Base-by-base conservation (phyloP, 768 basidiomycete genomes). In the Leccinum truebloodii region DNA sequence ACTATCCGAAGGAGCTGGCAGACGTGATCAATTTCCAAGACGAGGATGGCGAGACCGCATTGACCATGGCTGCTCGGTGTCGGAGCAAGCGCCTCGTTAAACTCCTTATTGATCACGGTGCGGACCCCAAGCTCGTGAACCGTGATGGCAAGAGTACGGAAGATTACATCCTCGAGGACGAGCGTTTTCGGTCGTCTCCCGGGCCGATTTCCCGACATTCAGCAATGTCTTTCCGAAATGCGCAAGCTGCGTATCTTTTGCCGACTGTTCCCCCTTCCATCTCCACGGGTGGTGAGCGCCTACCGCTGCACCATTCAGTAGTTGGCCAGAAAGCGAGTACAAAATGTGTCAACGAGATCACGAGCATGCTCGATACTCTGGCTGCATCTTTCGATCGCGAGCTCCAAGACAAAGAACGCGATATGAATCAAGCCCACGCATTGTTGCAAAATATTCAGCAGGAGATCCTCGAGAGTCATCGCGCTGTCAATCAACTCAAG, bases 11-110 rank as follows among this genome's bases (percentile, higher is more conserved):
- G 69, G 97, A 99, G 74, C 78, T 99, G 32, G 93, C 94, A 34
- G 97, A 99, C 69, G 94, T 99, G 52, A 94, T 99, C 76, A 99
- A 99, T 71, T 98, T 98, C 73, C 97, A 97, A 73, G 96, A 98
- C 71, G 95, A 98, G 72, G 97, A 99, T 64, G 96, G 96, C 37
- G 97, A 99, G 77, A 98, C 97, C 7, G 94, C 97, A 12, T 76
- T 99, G 62, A 98, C 97, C 4, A 86, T 99, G 81, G 95, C 97
- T 20, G 96, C 97, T 14, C 84, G 97, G 48, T 98, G 95, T 71
- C 80, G 97, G 58, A 95, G 92, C 75, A 95, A 97, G 75, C 90
- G 95, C 14, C 83, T 99, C 5, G 95, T 98, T 66, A 97, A 95
- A 73, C 82, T 96, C 37, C 84, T 99, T 55, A 89, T 99, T 61